Conservation (phyloP, 1,139 yeast genomes). For the Geotrichum bryndzae region DNA sequence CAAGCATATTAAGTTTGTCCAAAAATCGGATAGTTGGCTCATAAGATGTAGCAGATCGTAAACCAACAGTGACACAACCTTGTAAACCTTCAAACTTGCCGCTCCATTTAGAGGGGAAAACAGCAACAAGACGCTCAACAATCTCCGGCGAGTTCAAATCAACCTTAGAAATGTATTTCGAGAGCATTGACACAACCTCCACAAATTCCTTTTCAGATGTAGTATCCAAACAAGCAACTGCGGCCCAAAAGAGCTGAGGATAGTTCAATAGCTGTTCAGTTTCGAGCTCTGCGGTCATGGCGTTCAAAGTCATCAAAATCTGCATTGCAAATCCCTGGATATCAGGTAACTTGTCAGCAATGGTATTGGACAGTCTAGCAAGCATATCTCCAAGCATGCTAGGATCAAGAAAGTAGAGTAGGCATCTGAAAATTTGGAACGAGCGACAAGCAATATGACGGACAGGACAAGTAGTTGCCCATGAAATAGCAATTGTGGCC, state of each 20-base stretch:
- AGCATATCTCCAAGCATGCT: conserved; percentile 90
- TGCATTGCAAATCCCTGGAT: conserved; percentile 98
- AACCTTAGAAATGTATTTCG: conserved; percentile 78
- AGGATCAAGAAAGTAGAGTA: conserved; percentile 73
- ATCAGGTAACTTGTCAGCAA: conserved; percentile 80
- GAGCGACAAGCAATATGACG: conserved; percentile 96
- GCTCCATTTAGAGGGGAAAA: conserved; percentile 95
- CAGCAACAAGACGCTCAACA: conserved; percentile 70
- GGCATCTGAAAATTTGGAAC: conserved; percentile 82
- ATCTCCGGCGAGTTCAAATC: conserved; percentile 84
- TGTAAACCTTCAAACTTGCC: conserved; percentile 89
- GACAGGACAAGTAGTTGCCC: conserved; percentile 98
- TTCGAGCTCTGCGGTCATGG: conserved; percentile 78
- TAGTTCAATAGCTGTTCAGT: conserved; percentile 73
- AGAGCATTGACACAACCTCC: conserved; percentile 74
- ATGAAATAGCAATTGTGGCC: conserved; percentile 75
- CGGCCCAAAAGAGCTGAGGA: conserved; percentile 94
- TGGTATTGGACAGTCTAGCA: conserved; percentile 85
- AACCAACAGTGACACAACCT: conserved; percentile 68
- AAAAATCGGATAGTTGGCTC: conserved; percentile 70
- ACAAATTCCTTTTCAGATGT: conserved; percentile 90
- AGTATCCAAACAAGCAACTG: conserved; percentile 86
- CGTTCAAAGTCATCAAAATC: conserved; percentile 89
- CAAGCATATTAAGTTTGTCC: conserved; percentile 58
- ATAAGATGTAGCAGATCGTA: conserved; percentile 74